Base-by-base conservation (phyloP, 139 green algal genomes). In the Chlamydomonas schloesseri region DNA sequence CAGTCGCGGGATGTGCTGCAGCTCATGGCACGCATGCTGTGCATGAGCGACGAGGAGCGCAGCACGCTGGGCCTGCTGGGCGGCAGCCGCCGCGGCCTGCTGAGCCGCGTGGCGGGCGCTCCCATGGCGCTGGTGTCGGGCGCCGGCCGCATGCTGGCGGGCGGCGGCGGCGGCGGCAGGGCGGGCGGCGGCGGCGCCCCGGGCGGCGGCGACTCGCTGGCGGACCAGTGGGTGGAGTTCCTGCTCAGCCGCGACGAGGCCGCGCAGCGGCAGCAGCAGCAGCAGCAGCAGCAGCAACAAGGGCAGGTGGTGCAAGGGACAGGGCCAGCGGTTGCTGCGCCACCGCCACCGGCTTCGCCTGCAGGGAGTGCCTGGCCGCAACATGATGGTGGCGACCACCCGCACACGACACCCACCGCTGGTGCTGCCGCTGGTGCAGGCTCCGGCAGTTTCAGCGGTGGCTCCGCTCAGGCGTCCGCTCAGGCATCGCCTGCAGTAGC, bases 181-280 rank as follows among this genome's bases (percentile, higher is more conserved):
- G 53, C 34, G 14, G 50, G 31, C 33, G 58, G 5, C 58, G 60
- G 47, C 21, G 33, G 14, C 37, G 34, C 21, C 36, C 20, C 3
- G 20, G 18, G 20, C 24, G 23, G 42, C n/a, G 42, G 0, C 11
- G 87, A 84, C 70, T 93, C 86, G 14, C 70, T 95, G 21, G 88
- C 88, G 10, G 89, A 91, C 34, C 88, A 92, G 80, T 94, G 93
- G 93, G 62, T 95, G 5, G 82, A 93, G 17, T 95, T 95, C 86
- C 81, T 95, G 34, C 87, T 95, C 29, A 89, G 90, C 73, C 93
- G 94, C 47, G 90, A 84, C 8, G 82, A 91, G 73, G 76, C 77
- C 31, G 64, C 71, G 65, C 47, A 68, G 58, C 58, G 64, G 58
- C 72, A 69, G 81, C 81, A 80, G 81, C 46, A 55, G 55, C 31